These are phyloP conservation scores for Neopestalotiopsis sp. DNA, from an alignment of 2,329 filamentous ascomycete genomes.

Conservation along the genomic window DNA sequence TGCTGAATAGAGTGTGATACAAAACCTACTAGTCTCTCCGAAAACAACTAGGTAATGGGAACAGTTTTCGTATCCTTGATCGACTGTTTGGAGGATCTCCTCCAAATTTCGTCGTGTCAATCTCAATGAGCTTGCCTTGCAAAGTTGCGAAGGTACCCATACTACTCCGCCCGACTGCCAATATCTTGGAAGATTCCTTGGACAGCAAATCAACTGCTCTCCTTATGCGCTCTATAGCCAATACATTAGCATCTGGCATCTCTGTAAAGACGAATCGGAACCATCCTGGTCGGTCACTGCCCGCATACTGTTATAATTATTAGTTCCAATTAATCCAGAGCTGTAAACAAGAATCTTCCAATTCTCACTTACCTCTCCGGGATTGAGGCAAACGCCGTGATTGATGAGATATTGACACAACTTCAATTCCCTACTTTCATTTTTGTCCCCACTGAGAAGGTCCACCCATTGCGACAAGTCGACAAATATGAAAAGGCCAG, in stretches of 20 bases:
- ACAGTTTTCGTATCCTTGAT: neutral
- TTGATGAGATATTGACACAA: conserved; percentile 2
- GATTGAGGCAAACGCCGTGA: neutral
- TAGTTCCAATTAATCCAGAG: neutral
- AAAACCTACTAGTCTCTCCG: neutral
- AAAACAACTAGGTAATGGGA: neutral
- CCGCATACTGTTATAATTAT: neutral
- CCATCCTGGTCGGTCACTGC: neutral
- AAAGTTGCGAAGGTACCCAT: neutral
- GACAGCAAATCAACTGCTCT: neutral
- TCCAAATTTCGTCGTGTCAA: neutral
- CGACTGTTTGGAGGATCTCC: neutral
- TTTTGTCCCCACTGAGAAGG: neutral
- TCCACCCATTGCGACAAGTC: neutral
- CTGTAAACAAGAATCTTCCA: neutral
- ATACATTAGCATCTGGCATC: neutral
- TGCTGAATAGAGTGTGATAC: neutral
- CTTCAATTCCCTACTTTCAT: neutral
- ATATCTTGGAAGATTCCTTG: neutral
- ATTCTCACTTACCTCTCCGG: neutral
- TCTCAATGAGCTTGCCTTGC: neutral
- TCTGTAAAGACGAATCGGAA: conserved; percentile 8
- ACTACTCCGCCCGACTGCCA: neutral
- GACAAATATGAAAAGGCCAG: conserved; percentile 6
- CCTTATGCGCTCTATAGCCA: neutral